A percentile compares a stretch with the other conserved stretches of the same genome.
These are phyloP conservation scores for Phytophthora hybrid DNA, from an alignment of 352 stramenopile genomes.

Conservation along the genomic window DNA sequence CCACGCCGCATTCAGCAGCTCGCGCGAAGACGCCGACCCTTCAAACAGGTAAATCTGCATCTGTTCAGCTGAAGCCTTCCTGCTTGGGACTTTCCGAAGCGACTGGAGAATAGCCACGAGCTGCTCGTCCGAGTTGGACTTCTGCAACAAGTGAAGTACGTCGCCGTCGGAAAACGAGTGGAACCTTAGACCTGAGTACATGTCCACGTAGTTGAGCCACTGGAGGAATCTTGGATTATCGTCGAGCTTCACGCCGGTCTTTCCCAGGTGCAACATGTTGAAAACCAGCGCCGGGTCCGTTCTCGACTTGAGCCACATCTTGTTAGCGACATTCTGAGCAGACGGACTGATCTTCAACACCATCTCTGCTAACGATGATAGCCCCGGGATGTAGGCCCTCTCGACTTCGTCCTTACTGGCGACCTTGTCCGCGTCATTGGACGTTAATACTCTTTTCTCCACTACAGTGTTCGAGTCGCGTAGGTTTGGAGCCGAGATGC, in stretches of 20 bases:
- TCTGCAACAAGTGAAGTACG: background rate
- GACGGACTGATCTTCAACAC: conserved; percentile 1
- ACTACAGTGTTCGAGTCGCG: background rate
- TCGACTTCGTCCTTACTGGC: background rate
- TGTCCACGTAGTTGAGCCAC: background rate
- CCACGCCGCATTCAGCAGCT: background rate
- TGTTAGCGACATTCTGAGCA: background rate
- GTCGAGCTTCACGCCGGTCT: background rate
- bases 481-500: background rate
- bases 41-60: conserved; percentile 6
- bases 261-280: background rate
- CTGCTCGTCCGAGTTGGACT: background rate
- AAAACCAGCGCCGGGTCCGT: background rate
- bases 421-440: background rate
- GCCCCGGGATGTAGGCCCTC: background rate
- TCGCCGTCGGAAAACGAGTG: background rate
- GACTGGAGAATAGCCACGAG: conserved; percentile 9
- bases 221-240: conserved; percentile 4
- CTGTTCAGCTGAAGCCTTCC: background rate
- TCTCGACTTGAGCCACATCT: background rate
- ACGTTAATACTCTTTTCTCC: background rate
- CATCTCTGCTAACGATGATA: background rate
- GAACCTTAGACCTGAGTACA: background rate
- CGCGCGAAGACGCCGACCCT: background rate
- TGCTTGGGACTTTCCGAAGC: background rate